Conservation (phyloP, 2,329 filamentous ascomycete genomes). For the Pseudogymnoascus sp. region DNA sequence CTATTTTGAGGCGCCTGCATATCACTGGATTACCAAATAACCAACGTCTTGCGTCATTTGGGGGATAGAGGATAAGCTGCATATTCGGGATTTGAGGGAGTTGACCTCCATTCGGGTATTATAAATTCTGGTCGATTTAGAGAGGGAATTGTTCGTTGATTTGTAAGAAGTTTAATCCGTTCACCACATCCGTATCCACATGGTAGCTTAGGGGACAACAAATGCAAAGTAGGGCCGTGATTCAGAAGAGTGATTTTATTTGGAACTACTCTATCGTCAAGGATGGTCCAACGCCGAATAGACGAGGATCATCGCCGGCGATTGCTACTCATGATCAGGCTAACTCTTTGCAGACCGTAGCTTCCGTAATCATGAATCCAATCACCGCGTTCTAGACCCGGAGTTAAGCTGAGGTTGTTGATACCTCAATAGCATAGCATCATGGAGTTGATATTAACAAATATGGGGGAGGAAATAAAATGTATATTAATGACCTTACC, state of each 20-base stretch:
- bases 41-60: neutral
- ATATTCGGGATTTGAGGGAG: neutral
- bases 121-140: neutral
- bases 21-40: neutral
- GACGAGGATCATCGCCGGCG: neutral
- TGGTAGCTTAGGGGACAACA: neutral
- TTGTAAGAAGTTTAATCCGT: neutral
- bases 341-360: neutral
- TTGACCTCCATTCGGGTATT: neutral
- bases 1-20: neutral
- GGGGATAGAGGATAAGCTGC: neutral
- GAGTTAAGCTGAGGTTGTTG: neutral
- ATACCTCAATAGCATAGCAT: neutral
- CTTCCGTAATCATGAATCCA: neutral
- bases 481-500: neutral
- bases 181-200: neutral
- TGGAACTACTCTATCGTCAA: neutral
- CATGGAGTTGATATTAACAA: neutral
- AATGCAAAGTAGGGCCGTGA: neutral
- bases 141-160: neutral
- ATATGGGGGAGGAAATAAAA: neutral
- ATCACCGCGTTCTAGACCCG: neutral
- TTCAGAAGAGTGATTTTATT: neutral
- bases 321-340: neutral
- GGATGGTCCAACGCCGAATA: neutral